These are phyloP conservation scores for Macrophomina tecta DNA, from an alignment of 2,329 filamentous ascomycete genomes.

Conservation along the genomic window DNA sequence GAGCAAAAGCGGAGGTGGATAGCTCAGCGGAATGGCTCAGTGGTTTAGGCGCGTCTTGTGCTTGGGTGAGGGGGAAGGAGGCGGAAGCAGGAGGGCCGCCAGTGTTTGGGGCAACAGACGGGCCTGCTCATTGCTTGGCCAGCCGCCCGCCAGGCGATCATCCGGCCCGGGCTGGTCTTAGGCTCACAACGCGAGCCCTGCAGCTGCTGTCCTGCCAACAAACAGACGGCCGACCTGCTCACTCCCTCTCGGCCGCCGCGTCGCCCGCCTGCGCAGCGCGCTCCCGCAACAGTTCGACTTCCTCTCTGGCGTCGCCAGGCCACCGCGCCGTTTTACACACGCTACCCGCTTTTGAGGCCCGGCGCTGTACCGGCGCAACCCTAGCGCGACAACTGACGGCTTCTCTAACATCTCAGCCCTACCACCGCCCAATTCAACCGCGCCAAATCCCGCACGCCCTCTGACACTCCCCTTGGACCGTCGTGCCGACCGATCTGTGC, in stretches of 20 bases:
- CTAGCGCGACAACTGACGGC: slow-evolving; percentile 23
- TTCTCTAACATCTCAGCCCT: slow-evolving; percentile 27
- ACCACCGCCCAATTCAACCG: slow-evolving; percentile 24
- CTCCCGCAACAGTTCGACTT: not conserved
- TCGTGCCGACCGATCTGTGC: slow-evolving; percentile 18
- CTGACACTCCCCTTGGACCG: slow-evolving; percentile 6
- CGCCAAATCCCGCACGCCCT: slow-evolving; percentile 10
- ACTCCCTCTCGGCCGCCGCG: not conserved
- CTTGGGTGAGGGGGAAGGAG: not conserved
- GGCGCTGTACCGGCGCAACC: slow-evolving; percentile 16
- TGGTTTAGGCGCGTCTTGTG: not conserved
- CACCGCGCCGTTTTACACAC: slow-evolving; percentile 16
- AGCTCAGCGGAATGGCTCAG: not conserved
- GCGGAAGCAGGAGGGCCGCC: not conserved
- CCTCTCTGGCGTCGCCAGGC: not conserved
- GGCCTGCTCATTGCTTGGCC: slow-evolving; percentile 8
- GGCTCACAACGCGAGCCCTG: slow-evolving; percentile 2
- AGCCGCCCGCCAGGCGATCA: slow-evolving; percentile 6
- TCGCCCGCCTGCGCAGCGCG: slow-evolving; percentile 5
- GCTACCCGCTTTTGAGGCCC: slow-evolving; percentile 20
- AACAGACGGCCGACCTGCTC: slow-evolving; percentile 13
- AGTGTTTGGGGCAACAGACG: not conserved
- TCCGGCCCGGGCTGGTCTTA: slow-evolving; percentile 3
- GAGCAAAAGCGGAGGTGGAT: not conserved
- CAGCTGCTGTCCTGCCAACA: slow-evolving; percentile 20